Conservation (phyloP, 164 flowering plant genomes). For the Dillenia suffruticosa region DNA sequence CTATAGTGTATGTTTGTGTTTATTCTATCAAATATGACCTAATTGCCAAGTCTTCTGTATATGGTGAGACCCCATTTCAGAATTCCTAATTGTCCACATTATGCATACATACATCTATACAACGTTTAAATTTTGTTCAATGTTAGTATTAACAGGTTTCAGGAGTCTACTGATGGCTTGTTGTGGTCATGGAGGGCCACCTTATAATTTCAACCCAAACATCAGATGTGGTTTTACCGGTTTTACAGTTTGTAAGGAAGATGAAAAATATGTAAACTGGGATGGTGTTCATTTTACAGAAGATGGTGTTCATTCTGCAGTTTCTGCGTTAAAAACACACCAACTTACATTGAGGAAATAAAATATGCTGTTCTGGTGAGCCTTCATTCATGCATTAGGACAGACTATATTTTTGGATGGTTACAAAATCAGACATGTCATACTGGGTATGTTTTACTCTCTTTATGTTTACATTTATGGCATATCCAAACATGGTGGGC, state of each 20-base stretch:
- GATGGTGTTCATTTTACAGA: slow-evolving; percentile 73
- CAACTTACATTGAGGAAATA: slow-evolving; percentile 42
- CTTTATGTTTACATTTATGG: background rate
- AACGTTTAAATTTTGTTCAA: background rate
- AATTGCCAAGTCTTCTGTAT: slow-evolving; percentile 31
- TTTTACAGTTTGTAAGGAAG: slow-evolving; percentile 32
- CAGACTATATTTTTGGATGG: no score
- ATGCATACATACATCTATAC: background rate
- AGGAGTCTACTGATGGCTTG: slow-evolving; percentile 46
- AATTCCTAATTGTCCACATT: background rate
- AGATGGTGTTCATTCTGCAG: slow-evolving; percentile 17
- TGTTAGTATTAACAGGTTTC: slow-evolving; percentile 33
- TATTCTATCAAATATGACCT: slow-evolving; percentile 1
- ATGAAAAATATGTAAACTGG: slow-evolving; percentile 37
- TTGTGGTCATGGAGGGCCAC: slow-evolving; percentile 63
- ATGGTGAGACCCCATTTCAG: slow-evolving; percentile 25
- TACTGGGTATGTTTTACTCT: background rate
- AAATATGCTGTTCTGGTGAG: slow-evolving; percentile 34
- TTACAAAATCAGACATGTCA: no score
- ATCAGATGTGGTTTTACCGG: slow-evolving; percentile 38
- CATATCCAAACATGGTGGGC: slow-evolving; percentile 51
- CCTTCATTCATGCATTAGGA: no score
- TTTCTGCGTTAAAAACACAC: slow-evolving; percentile 21
- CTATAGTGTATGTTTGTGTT: slow-evolving; percentile 41
- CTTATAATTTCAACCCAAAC: slow-evolving; percentile 45